Percentiles rank a stretch among this genome's conserved stretches.
phyloP scores from a whole-genome alignment of 768 basidiomycete species.

The Hygrocybe punicea region DNA sequence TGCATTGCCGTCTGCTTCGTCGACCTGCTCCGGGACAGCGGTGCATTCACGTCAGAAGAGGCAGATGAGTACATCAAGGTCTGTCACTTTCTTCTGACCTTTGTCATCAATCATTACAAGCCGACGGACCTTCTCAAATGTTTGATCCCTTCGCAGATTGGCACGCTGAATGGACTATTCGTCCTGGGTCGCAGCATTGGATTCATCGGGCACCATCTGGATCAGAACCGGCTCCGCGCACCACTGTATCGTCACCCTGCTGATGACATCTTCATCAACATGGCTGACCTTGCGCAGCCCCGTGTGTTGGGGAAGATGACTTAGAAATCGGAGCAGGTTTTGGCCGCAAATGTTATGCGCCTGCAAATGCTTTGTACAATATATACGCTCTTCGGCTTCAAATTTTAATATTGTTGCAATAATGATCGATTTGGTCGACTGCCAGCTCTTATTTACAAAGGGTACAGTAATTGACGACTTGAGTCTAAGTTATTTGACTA shows the following conservation, averaged over 20 bases:
- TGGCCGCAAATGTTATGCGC: too few relatives aligned
- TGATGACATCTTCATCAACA: constrained; percentile 94
- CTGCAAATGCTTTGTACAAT: too few relatives aligned
- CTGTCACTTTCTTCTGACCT: not conserved
- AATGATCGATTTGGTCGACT: too few relatives aligned
- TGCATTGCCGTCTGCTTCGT: constrained; percentile 96
- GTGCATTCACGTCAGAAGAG: constrained; percentile 93
- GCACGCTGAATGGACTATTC: constrained; percentile 93
- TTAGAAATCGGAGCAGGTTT: too few relatives aligned
- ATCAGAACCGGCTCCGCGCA: constrained; percentile 92
- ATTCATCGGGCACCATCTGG: constrained; percentile 94
- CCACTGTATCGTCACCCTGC: constrained; percentile 94
- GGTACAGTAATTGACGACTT: too few relatives aligned
- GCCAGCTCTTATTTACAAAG: too few relatives aligned
- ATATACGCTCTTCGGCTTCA: too few relatives aligned
- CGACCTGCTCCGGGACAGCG: constrained; percentile 85
- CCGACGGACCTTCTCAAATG: too few relatives aligned
- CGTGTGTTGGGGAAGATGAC: constrained; percentile 61
- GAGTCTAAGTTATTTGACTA: too few relatives aligned
- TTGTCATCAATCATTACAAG: not conserved
- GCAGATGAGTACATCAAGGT: constrained; percentile 95
- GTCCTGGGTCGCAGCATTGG: constrained; percentile 97
- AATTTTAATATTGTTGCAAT: too few relatives aligned
- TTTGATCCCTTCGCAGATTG: constrained; percentile 49
- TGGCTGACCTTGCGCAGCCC: constrained; percentile 80